phyloP scores from a whole-genome alignment of 306 rosid genomes.

The Inga oerstediana region DNA sequence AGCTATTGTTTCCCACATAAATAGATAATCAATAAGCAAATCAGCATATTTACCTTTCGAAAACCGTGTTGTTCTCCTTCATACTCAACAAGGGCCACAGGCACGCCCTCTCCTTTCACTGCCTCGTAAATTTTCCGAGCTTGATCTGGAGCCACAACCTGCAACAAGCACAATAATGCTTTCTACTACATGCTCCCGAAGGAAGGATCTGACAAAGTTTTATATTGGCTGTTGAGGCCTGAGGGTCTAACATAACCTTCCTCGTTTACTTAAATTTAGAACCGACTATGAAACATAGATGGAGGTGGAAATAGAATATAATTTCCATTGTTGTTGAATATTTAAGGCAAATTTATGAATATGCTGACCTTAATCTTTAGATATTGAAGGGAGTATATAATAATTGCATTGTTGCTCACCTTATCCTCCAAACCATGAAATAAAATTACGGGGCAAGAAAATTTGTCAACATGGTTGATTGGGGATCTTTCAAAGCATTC shows the following conservation, averaged over 20 bases:
- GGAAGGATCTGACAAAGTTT: background rate
- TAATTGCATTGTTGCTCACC: conserved; percentile 46
- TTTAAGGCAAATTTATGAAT: background rate
- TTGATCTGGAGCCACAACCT: conserved; percentile 92
- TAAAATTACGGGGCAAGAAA: conserved; percentile 85
- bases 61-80: conserved; percentile 99
- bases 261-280: background rate
- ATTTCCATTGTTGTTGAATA: background rate
- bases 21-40: background rate
- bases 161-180: conserved; percentile 19
- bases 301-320: background rate
- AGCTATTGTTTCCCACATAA: conserved; percentile 12
- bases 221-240: background rate
- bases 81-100: conserved; percentile 91
- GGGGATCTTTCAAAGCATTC: conserved; percentile 77
- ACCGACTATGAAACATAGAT: background rate
- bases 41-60: conserved; percentile 62
- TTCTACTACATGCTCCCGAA: background rate
- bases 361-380: background rate
- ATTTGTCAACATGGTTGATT: conserved; percentile 69
- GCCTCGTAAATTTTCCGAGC: conserved; percentile 80
- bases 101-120: conserved; percentile 80
- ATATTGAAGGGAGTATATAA: background rate
- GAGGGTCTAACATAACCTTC: background rate
- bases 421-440: conserved; percentile 97